Percentiles rank a stretch among this genome's conserved stretches.
phyloP scores from a whole-genome alignment of 352 stramenopile species.

The Phytopythium kandeliae region DNA sequence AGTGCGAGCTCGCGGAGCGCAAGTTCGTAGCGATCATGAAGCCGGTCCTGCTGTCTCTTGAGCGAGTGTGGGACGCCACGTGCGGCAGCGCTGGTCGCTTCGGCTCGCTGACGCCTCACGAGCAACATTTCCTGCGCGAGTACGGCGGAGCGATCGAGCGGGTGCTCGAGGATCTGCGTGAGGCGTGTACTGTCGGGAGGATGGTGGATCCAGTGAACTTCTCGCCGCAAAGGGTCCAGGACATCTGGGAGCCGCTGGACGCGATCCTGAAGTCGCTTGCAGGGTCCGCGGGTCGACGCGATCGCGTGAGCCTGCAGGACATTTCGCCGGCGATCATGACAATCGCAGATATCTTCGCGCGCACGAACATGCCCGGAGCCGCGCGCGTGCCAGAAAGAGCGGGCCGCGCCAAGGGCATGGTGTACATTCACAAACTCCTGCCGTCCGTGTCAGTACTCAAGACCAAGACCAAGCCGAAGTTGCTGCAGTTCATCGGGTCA shows the following conservation, averaged over 20 bases:
- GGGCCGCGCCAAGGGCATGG: slow-evolving; percentile 4
- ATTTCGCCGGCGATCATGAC: slow-evolving; percentile 63
- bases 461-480: slow-evolving; percentile 87
- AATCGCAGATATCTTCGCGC: slow-evolving; percentile 26
- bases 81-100: slow-evolving; percentile 24
- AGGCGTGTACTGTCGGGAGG: not conserved
- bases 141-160: slow-evolving; percentile 48
- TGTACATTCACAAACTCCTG: slow-evolving; percentile 12
- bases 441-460: slow-evolving; percentile 46
- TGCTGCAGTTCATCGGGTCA: slow-evolving; percentile 67
- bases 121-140: slow-evolving; percentile 64
- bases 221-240: slow-evolving; percentile 12
- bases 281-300: slow-evolving; percentile 29
- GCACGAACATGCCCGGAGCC: slow-evolving; percentile 53
- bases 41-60: slow-evolving; percentile 60
- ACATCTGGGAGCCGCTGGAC: slow-evolving; percentile 67
- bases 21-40: slow-evolving; percentile 85
- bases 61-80: slow-evolving; percentile 62
- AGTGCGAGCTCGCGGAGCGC: slow-evolving; percentile 49
- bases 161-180: slow-evolving; percentile 17
- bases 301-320: slow-evolving; percentile 54
- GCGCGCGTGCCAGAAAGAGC: slow-evolving; percentile 6
- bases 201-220: not conserved
- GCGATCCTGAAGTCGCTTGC: slow-evolving; percentile 63
- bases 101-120: slow-evolving; percentile 49